Evolutionary conservation across 805 yeast genomes (phyloP), one percentile per base, ranked within the genome.

Genomic region (Kluyveromyces starmeri): DNA sequence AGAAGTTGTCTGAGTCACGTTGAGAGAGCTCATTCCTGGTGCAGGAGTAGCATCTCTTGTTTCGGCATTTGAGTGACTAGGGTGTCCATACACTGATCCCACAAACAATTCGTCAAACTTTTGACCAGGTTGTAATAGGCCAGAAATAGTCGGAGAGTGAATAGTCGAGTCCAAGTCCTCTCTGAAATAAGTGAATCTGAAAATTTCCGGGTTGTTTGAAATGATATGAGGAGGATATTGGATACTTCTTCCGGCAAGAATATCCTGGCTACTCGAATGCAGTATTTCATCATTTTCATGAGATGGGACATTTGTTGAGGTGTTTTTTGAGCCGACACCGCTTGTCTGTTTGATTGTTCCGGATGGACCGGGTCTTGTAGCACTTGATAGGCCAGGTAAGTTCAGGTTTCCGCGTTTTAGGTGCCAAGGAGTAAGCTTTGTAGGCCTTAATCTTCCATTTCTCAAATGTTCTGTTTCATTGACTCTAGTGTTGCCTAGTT

Each of bases 131-230:
- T 75, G 78, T 22, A 81, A 51, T 15, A 88, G 62, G 0, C 96
- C 96, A 3, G 94, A 79, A 17, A 88, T 78, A 4, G 83, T 78
- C 2, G 95, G 85, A 0, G 96, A 75, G 57, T 88, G 96, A 16
- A 88, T 74, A 0, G 97, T 88, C n/a, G 85, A 75, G 11, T 79
- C 82, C 44, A 89, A 58, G 49, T 85, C 94, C 43, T 86, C 95
- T 44, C 97, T 69, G 59, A 92, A 89, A 52, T 89, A 89, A 0
- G 97, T 85, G 62, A 83, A 89, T 43, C 97, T 66, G 53, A 75
- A 77, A 41, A 73, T 74, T 38, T 71, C 75, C 11, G 68, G 68
- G 30, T 67, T 64, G 41, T 64, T 65, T 21, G 64, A 59, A 16
- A 64, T 53, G 28, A 65, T 64, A 34, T 65, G 69, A 3, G 68